Base-by-base conservation (phyloP, 331 rosid species). In the Telfairia occidentalis region DNA sequence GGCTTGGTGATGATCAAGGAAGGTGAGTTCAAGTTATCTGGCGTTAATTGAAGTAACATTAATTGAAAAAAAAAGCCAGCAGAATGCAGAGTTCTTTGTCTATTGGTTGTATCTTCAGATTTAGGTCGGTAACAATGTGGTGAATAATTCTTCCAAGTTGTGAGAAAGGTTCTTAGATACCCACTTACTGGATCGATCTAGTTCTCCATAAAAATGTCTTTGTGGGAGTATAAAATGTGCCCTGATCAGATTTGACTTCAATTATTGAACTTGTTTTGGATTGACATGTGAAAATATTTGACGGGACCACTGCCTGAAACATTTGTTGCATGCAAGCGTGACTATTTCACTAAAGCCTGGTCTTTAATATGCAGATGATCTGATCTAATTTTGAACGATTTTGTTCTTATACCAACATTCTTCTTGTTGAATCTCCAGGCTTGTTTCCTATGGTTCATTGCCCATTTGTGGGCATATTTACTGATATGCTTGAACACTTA, bases 1-100 rank as follows among this genome's bases (percentile, higher is more conserved):
- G 97, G 82, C 97, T 95, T 21, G 87, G 97, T 65, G 97, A 92
- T 81, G 99, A 95, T 49, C 92, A 92, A 76, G 99, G 99, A 82
- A 92, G 99, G 99, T 95, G 71, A 82, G 97, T 86, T 82, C 72
- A 73, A 77, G 35, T 73, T 26, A 61, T 71, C 75, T 71, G 2
- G 5, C 2, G 37, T 61, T 45, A n/a, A 7, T 32, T 9, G 15
- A 21, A 29, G 45, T 10, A 43, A 46, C 35, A 9, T 32, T 4
- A 60, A 29, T 49, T 49, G 2, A 16, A 12, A 38, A 15, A 23
- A 3, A 38, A 15, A 23, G 1, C 38, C 18, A 71, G 29, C 40
- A 18, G 10, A 46, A 46, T 45, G 75, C 26, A 12, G 24, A 43
- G 42, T 46, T 29, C 54, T 28, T 71, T 46, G 15, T 18, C 45